phyloP scores from a whole-genome alignment of 106 monocot genomes.

The Allium cepa region DNA sequence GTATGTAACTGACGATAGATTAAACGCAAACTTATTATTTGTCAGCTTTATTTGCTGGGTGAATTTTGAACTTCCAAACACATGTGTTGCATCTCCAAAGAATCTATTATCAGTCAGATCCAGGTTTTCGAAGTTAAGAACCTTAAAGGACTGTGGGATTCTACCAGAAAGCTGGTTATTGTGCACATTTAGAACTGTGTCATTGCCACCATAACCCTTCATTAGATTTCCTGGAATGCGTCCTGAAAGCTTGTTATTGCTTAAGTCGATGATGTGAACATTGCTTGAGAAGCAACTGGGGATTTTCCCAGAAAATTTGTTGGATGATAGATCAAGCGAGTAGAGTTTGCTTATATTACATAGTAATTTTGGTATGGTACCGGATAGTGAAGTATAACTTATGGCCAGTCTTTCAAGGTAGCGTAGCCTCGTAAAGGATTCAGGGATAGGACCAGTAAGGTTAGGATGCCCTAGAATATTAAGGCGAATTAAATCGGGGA shows the following conservation, averaged over 20 bases:
- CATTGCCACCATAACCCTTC: slow-evolving; percentile 6
- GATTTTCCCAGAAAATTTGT: slow-evolving; percentile 37
- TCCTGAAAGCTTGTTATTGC: slow-evolving; percentile 36
- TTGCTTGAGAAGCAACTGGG: slow-evolving; percentile 23
- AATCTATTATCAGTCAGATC: slow-evolving; percentile 39
- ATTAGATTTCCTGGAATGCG: slow-evolving; percentile 23
- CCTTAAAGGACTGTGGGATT: slow-evolving; percentile 19
- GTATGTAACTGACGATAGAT: slow-evolving; percentile 30
- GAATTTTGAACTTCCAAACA: slow-evolving; percentile 27
- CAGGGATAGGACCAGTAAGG: slow-evolving; percentile 21
- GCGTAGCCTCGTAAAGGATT: slow-evolving; percentile 22
- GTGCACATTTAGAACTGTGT: slow-evolving; percentile 22
- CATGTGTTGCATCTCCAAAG: slow-evolving; percentile 35
- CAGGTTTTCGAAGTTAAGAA: slow-evolving; percentile 9
- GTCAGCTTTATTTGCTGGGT: slow-evolving; percentile 23
- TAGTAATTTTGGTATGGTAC: slow-evolving; percentile 36
- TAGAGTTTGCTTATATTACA: slow-evolving; percentile 18
- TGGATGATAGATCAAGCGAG: slow-evolving; percentile 26
- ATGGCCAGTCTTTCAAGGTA: slow-evolving; percentile 26
- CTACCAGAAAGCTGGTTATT: slow-evolving; percentile 36
- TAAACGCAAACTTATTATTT: slow-evolving; percentile 35
- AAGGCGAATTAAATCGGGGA: slow-evolving; percentile 17
- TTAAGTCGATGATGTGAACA: slow-evolving; percentile 27
- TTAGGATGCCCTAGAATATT: slow-evolving; percentile 19
- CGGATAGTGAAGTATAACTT: slow-evolving; percentile 36